Conservation (phyloP, 176 grass and related monocot genomes). For the Microstegium vimineum region DNA sequence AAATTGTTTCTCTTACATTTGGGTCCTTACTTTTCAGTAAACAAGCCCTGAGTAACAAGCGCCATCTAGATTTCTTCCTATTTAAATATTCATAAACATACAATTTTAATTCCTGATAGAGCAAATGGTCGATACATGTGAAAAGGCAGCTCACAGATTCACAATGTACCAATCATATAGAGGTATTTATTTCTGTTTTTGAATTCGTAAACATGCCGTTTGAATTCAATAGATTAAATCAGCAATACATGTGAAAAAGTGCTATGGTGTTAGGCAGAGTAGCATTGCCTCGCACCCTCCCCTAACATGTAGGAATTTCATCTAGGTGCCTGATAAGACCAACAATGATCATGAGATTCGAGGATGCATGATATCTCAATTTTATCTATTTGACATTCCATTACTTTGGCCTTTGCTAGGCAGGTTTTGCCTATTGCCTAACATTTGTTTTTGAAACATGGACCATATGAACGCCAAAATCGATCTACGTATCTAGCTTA, state of each 20-base stretch:
- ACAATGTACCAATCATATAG: neutral
- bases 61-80: neutral
- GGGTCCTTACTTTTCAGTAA: neutral
- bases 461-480: neutral
- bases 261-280: neutral
- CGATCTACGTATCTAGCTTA: neutral
- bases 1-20: neutral
- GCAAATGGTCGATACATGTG: neutral
- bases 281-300: no score
- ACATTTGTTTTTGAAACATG: neutral
- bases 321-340: neutral
- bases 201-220: no score
- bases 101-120: slow-evolving; percentile 1
- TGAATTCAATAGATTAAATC: neutral
- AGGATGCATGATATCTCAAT: neutral
- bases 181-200: neutral
- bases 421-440: neutral
- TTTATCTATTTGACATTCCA: neutral
- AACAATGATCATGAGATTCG: neutral
- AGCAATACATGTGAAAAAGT: neutral
- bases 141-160: neutral
- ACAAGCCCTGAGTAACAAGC: neutral
- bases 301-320: neutral
- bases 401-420: neutral
- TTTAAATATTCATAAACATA: neutral